Conservation (phyloP, 495 filamentous ascomycete genomes). For the Neurospora discreta region DNA sequence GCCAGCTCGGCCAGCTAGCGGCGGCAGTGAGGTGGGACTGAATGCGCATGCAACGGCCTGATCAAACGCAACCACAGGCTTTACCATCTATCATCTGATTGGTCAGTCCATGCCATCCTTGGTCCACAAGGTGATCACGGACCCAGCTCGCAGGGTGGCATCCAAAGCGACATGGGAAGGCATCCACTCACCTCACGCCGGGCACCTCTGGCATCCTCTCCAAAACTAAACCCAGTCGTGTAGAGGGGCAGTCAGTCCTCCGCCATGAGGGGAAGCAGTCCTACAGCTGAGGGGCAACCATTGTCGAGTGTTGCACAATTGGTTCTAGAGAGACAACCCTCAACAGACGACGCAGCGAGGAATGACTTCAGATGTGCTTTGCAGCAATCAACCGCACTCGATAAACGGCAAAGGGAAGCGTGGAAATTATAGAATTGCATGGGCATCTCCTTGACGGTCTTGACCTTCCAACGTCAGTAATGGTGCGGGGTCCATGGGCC, state of each 20-base stretch:
- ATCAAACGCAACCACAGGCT: background rate
- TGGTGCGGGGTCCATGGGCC: background rate
- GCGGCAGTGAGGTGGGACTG: background rate
- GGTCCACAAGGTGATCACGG: conserved; percentile 12
- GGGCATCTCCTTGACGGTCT: background rate
- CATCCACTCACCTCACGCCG: background rate
- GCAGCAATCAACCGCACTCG: background rate
- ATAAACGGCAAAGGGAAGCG: background rate
- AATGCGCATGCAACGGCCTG: background rate
- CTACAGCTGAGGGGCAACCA: background rate
- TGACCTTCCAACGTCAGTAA: background rate
- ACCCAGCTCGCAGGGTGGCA: conserved; percentile 7
- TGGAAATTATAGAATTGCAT: background rate
- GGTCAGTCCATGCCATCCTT: background rate
- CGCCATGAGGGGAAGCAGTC: background rate
- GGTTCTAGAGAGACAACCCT: background rate
- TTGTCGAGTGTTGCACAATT: background rate
- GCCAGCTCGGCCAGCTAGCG: background rate
- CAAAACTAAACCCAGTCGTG: background rate
- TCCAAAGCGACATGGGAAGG: conserved; percentile 1
- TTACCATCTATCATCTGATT: conserved; percentile 1
- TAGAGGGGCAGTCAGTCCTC: background rate
- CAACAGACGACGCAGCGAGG: background rate
- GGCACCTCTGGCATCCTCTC: background rate
- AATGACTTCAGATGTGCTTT: background rate